A percentile compares a stretch with the other conserved stretches of the same genome.
These are phyloP conservation scores for Colletotrichum cuscutae DNA, from an alignment of 2,329 filamentous ascomycete genomes.

Conservation along the genomic window DNA sequence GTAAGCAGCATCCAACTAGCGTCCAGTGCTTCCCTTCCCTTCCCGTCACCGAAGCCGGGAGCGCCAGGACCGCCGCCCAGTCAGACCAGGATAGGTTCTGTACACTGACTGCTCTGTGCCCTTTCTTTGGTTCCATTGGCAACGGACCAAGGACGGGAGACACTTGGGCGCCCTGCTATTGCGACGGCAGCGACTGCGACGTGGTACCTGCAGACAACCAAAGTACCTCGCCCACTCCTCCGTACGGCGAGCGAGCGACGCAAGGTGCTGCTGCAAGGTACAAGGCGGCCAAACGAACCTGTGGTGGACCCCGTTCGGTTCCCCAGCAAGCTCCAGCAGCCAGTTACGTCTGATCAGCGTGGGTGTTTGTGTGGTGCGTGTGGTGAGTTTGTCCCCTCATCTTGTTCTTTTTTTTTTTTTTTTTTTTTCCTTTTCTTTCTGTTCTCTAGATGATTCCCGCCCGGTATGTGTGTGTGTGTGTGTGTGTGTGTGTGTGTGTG, in stretches of 20 bases:
- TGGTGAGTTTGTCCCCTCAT: not conserved
- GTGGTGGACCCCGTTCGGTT: constrained; percentile 9
- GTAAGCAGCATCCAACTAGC: not conserved
- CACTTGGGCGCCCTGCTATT: not conserved
- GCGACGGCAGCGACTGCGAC: not conserved
- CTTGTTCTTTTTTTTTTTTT: not conserved
- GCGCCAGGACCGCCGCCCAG: not conserved
- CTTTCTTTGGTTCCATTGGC: not conserved
- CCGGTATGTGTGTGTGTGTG: not conserved
- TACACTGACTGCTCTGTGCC: not conserved
- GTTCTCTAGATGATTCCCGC: not conserved
- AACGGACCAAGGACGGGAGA: not conserved
- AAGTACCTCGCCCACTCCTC: constrained; percentile 5
- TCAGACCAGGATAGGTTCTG: not conserved
- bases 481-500: not conserved
- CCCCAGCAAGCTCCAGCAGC: not conserved
- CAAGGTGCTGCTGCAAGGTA: constrained; percentile 23
- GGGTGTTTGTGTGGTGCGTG: not conserved
- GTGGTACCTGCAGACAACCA: constrained; percentile 5
- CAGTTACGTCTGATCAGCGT: not conserved
- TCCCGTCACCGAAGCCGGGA: not conserved
- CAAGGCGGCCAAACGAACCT: constrained; percentile 23
- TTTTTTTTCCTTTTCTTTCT: not conserved
- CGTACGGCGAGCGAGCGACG: not conserved
- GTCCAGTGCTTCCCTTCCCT: constrained; percentile 7